Evolutionary conservation across 805 yeast species (phyloP).

Genomic region (Grigorovia jiainica): DNA sequence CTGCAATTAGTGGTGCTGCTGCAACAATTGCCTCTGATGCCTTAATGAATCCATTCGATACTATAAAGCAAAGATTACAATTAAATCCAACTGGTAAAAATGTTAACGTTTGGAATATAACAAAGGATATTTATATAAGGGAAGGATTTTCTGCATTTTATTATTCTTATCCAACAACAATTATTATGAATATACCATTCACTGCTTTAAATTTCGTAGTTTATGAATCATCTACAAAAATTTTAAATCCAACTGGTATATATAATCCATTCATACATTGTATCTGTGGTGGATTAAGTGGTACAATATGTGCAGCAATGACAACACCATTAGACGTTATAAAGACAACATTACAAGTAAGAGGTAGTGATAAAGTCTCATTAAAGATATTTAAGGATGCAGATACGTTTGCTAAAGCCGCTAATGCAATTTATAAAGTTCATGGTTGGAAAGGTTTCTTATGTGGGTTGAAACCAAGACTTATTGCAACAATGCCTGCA

Average conservation of each 20-base stretch:
- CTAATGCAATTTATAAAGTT: constrained; percentile 49
- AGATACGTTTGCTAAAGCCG: constrained; percentile 66
- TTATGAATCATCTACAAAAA: constrained; percentile 74
- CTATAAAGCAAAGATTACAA: constrained; percentile 94
- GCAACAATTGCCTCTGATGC: constrained; percentile 93
- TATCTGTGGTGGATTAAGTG: constrained; percentile 87
- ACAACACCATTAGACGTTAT: constrained; percentile 94
- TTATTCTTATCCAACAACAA: constrained; percentile 89
- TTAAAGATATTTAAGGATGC: constrained; percentile 37
- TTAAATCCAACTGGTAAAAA: constrained; percentile 18
- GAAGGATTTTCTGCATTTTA: constrained; percentile 79
- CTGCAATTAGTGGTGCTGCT: constrained; percentile 82
- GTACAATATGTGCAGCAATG: constrained; percentile 92
- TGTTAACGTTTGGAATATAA: constrained; percentile 19
- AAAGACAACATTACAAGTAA: constrained; percentile 84
- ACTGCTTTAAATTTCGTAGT: constrained; percentile 91
- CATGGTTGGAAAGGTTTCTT: constrained; percentile 62
- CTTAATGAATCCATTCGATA: constrained; percentile 95
- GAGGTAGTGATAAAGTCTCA: constrained; percentile 42
- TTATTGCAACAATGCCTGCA: constrained; percentile 90
- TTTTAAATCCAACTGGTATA: constrained; percentile 67
- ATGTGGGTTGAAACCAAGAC: constrained; percentile 84
- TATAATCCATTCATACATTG: constrained; percentile 92
- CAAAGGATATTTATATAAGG: constrained; percentile 38
- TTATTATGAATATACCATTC: constrained; percentile 88